Evolutionary conservation across 257 asterid species (phyloP), one percentile per base, ranked within the genome.

Genomic region (Handroanthus guayacan): DNA sequence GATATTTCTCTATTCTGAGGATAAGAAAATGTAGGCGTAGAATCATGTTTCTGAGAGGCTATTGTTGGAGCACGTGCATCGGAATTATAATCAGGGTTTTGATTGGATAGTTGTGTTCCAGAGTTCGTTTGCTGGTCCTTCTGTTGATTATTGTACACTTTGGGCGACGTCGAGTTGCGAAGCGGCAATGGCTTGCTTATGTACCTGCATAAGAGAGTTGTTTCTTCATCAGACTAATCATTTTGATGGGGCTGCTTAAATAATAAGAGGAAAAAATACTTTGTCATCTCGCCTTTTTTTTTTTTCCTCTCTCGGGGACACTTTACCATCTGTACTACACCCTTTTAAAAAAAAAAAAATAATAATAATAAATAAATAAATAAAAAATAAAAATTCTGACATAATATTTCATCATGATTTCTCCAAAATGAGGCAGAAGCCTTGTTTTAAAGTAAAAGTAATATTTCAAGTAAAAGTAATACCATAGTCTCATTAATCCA

Each of bases 131-230:
- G 82, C 12, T 36, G 81, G 47, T 81, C 91, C 58, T 76, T 89
- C 62, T 75, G 90, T 81, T 81, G 91, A 84, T 79, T 75, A 52
- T 69, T 78, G 83, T 80, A 73, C 76, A 0, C 31, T 25, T 25
- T 79, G 0, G 93, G 88, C 3, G 92, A 84, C 43, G 81, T 65
- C 25, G 86, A 77, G 34, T 52, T 80, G 60, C 52, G 69, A 77
- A 78, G 83, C 71, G 81, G 91, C 69, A 71, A 12, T 16, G 85
- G 89, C 88, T 77, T 88, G 58, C 83, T 91, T 64, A 88, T 85
- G 57, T 95, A 95, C 84, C 97, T 95, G 97, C 81, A 81, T 68
- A 57, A 71, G 56, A 55, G 70, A 48, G 67, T 60, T 72, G 50
- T 50, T 73, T 72, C 44, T 39, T 75, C 18, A 39, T 78, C 66